Evolutionary conservation across 805 yeast species (phyloP), one percentile per base, ranked within the genome.

Genomic region (Candida saitoana): DNA sequence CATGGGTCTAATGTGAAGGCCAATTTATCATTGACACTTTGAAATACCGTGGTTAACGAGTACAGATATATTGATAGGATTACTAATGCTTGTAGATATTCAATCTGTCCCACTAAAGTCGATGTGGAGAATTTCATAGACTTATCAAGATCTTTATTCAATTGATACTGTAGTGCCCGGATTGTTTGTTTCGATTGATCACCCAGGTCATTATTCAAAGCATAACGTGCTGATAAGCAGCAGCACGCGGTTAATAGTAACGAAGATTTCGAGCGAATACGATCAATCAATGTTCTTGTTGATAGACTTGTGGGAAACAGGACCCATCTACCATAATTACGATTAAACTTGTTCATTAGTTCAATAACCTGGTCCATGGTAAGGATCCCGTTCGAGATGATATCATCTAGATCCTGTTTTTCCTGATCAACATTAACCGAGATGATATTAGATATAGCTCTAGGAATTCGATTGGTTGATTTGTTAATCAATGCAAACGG

Each of bases 301-400:
- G 79, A 55, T 27, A 74, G 54, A 11, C 64, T 65, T 22, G 73
- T 73, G 0, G 90, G 88, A 39, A 85, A 78, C 41, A 85, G 78
- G 3, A 84, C 79, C 95, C 95, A 86, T 22, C 87, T 70, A 3
- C 89, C 87, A 54, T 81, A 85, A 51, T 83, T 73, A 38, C 79
- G 76, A 34, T 84, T 65, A 55, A 85, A 86, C 36, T 74, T 75
- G 40, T 69, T 71, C 48, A 85, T 60, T 31, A 84, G 59, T 14
- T 67, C 65, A 5, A 71, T 49, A 0, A 79, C 78, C 48, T 82
- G 80, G 2, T 61, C 57, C 32, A 67, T 51, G 1, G 77, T 52
- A 12, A 86, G 51, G 3, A 83, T 60, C 1, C 77, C 77, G 18
- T 74, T 51, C 2, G 74, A 50, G 2, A 85, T 65, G 2, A 83